These are phyloP conservation scores for Eremomyces bilateralis DNA, from an alignment of 495 filamentous ascomycete genomes.

Conservation along the genomic window DNA sequence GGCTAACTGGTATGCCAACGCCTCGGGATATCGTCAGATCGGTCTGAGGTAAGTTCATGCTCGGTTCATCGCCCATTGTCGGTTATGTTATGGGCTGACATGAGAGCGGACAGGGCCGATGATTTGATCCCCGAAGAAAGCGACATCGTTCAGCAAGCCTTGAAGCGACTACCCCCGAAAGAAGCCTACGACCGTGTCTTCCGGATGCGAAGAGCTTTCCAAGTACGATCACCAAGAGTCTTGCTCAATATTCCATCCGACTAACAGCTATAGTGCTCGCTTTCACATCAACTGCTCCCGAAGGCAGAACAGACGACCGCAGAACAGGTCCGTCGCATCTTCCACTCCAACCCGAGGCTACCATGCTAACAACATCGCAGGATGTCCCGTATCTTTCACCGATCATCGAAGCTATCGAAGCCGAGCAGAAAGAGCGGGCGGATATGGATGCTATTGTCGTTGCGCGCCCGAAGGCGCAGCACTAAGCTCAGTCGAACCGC, in stretches of 20 bases:
- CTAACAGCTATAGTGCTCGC: slow-evolving; percentile 51
- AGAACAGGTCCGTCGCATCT: slow-evolving; percentile 33
- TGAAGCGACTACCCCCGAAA: slow-evolving; percentile 77
- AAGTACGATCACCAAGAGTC: too few relatives aligned
- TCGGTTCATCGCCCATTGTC: too few relatives aligned
- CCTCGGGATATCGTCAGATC: slow-evolving; percentile 79
- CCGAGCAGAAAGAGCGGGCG: slow-evolving; percentile 56
- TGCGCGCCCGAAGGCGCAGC: too few relatives aligned
- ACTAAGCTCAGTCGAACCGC: too few relatives aligned
- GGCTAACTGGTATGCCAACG: slow-evolving; percentile 63
- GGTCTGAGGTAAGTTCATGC: slow-evolving; percentile 51
- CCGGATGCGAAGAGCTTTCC: slow-evolving; percentile 85
- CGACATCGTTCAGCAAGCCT: slow-evolving; percentile 61
- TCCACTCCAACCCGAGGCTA: not conserved
- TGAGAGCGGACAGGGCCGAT: slow-evolving; percentile 41
- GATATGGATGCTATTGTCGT: slow-evolving; percentile 67
- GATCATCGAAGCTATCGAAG: slow-evolving; percentile 65
- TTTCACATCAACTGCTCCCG: slow-evolving; percentile 72
- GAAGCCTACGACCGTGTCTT: slow-evolving; percentile 91
- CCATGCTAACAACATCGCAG: slow-evolving; percentile 23
- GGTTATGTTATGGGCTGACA: slow-evolving; percentile 2
- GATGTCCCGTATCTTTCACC: slow-evolving; percentile 58
- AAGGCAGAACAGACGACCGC: slow-evolving; percentile 61
- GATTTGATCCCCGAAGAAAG: slow-evolving; percentile 83
- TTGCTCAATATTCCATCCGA: slow-evolving; percentile 9